Evolutionary conservation across 116 monocot genomes (phyloP), one percentile per base, ranked within the genome.

Genomic region (Phalaenopsis hybrid): DNA sequence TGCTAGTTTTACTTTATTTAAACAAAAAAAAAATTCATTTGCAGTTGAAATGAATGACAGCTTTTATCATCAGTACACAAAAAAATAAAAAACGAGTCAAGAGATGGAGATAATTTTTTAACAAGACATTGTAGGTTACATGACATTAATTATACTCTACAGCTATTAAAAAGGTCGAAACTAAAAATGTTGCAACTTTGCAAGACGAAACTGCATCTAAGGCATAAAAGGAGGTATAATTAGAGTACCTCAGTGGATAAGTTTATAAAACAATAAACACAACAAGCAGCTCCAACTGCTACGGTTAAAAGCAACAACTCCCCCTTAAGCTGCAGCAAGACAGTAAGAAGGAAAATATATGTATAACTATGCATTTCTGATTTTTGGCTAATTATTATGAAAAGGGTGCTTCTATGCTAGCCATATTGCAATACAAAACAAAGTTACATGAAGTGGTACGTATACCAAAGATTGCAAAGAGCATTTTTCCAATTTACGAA

Each of bases 301-400:
- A 78, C 76, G 6, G 96, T 96, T 82, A 96, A 81, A 80, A 96
- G 75, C 79, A 92, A 65, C 45, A 96, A 80, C 82, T 96, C 94
- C 59, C 83, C 89, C 76, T 96, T 96, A 51, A 96, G 89, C 94
- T 96, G 91, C 20, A 81, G 20, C 75, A 75, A 75, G 45, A 75
- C n/a, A 46, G n/a, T 73, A 73, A 21, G 4, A 67, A 28, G 2
- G 8, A 17, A 37, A 46, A 75, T 46, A 44, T 15, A 73, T 37
- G 41, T 67, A 67, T 67, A 67, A 23, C 6, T 63, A 63, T 18
- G 63, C 63, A 63, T 63, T 23, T 63, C 67, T 23, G 9, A 67
- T 23, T 67, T 65, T 67, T 25, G 25, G 25, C 67, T 67, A 65
- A 55, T 16, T 55, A 16, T 55, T 13, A 51, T 51, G 55, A 4